These are phyloP conservation scores for Creolimax fragrantissima DNA, from an alignment of 78 protist genomes.

Conservation along the genomic window DNA sequence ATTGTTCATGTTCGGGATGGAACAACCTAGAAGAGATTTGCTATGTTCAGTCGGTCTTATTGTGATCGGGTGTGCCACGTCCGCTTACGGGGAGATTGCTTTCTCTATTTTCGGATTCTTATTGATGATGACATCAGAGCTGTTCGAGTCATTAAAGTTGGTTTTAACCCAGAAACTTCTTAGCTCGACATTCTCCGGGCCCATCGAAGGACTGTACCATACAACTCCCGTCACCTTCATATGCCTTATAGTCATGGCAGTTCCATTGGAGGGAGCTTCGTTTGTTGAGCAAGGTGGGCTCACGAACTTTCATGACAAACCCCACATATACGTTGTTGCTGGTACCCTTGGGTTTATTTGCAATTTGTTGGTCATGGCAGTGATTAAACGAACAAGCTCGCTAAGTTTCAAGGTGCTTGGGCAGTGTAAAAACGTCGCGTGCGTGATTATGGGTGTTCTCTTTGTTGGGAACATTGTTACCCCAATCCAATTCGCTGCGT, in stretches of 20 bases:
- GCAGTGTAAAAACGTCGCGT: neutral
- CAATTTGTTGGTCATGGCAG: neutral
- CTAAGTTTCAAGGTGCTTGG: neutral
- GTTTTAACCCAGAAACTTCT: neutral
- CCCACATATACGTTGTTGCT: neutral
- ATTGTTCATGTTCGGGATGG: neutral
- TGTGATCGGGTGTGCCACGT: neutral
- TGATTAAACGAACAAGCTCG: neutral
- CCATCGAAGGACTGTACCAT: neutral
- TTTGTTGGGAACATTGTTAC: neutral
- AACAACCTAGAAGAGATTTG: neutral
- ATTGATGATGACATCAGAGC: neutral
- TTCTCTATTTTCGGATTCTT: neutral
- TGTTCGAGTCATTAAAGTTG: neutral
- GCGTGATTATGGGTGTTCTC: neutral
- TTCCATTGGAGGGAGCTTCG: neutral
- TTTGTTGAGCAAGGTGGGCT: neutral
- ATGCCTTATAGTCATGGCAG: neutral
- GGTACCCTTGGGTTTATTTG: neutral
- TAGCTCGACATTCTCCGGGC: neutral
- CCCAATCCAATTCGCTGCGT: neutral
- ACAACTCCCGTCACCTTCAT: neutral
- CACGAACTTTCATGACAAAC: neutral
- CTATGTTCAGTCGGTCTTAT: neutral
- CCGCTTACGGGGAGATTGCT: neutral